Evolutionary conservation across 352 stramenopile species (phyloP), one percentile per base, ranked within the genome.

Genomic region (Pythium dissimile): DNA sequence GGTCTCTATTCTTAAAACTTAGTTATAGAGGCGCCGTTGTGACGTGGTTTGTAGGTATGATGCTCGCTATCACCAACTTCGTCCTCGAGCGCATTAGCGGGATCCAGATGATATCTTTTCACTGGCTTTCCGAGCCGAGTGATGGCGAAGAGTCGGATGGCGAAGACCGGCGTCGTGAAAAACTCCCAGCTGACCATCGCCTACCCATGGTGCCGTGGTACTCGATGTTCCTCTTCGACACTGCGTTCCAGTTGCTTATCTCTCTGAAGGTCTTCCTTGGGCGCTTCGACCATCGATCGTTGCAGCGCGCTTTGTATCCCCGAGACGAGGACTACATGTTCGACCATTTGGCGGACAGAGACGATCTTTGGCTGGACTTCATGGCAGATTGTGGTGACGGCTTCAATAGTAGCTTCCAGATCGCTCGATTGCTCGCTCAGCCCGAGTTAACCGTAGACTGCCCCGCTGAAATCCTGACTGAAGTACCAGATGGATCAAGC

Each of bases 141-240:
- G 71, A 77, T 18, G 77, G 42, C 18, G 74, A 82, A 28, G 77
- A 85, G 15, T 68, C 72, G 12, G 47, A 71, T 8, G 69, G 54
- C 13, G 74, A 86, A 48, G 77, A 86, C 24, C 67, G 74, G 24
- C 54, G 71, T 5, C 73, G 84, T 31, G 80, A 92, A 57, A 85
- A 77, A 15, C 63, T 92, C 0, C 79, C 83, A 20, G 72, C 76
- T 2, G 75, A 86, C 13, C 82, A 92, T 47, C 82, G 86, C n/a
- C 44, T 96, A 16, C 66, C 85, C 13, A 98, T 98, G 92, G 90
- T 97, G 6, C 84, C 89, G 32, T 98, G 92, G 92, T 97, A 97
- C 67, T 97, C 90, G n/a, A 88, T 96, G 64, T 87, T 97, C 44
- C 59, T 97, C 12, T 93, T 97, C 30, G 78, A 95, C 66, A 96